Base-by-base conservation (phyloP, 2,329 filamentous ascomycete genomes). In the Ploettnerulaceae sp. region DNA sequence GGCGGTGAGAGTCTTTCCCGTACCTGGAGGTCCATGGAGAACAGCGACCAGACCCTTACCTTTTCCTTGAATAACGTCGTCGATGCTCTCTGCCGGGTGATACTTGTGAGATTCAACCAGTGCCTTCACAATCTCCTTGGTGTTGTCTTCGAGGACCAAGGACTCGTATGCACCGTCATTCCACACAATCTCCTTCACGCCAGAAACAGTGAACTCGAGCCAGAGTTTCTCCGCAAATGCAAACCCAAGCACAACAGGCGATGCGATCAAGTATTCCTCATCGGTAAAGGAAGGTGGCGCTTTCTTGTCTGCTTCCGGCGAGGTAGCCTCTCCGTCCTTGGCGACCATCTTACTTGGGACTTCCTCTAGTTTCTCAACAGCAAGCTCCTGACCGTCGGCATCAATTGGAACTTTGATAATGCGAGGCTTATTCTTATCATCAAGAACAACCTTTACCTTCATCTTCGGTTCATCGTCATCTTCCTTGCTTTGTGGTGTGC, bases 141-240 rank as follows among this genome's bases (percentile, higher is more conserved):
- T 79, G 55, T 75, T 72, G 2, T 72, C 63, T 57, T 79, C 71
- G 0, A 95, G 72, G 1, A 95, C 88, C 22, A 95, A 72, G 0
- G 84, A 89, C 38, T 86, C 79, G 66, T 93, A 95, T 0, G 89
- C 89, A 11, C 80, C 75, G 32, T 86, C 79, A 59, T 95, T 91
- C 86, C 86, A 95, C 26, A 81, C 75, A 52, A 95, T 91, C 3
- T 94, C 85, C 34, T 79, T 77, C 52, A 95, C 76, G 1, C 83
- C 82, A 0, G 84, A 86, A 15, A 96, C 82, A 0, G 81, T 82
- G 58, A 95, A 89, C 63, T 95, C 88, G 0, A 95, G 76, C 90
- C 89, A 96, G 7, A 88, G 72, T 67, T 95, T 95, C 66, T 95
- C 88, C 1, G 79, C 81, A 64, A 95, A 94, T 1, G 87, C 80